phyloP scores from a whole-genome alignment of 441 rosid species.

The Flueggea neowawraea region DNA sequence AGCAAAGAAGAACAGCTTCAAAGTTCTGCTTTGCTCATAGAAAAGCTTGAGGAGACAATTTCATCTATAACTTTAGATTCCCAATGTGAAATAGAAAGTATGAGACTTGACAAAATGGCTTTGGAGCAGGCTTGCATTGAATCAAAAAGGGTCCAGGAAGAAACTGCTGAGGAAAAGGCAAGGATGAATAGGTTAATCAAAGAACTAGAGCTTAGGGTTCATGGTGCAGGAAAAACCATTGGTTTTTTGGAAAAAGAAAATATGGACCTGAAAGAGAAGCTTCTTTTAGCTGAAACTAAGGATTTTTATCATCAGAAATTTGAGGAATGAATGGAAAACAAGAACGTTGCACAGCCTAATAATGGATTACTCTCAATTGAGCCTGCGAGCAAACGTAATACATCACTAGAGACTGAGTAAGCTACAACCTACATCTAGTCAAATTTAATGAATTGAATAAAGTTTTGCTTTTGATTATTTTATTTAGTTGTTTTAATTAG shows the following conservation, averaged over 20 bases:
- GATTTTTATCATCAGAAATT: constrained; percentile 29
- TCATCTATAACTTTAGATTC: constrained; percentile 55
- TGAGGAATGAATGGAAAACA: constrained; percentile 39
- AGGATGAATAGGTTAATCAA: constrained; percentile 29
- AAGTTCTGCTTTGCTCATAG: constrained; percentile 36
- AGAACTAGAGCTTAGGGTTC: constrained; percentile 37
- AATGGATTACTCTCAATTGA: neutral
- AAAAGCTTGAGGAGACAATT: constrained; percentile 75
- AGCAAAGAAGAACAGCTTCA: constrained; percentile 59
- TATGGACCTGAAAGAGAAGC: constrained; percentile 41
- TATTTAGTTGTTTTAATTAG: no score
- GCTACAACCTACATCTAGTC: no score
- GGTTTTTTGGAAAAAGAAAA: constrained; percentile 40
- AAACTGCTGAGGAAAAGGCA: constrained; percentile 35
- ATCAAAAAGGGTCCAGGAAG: constrained; percentile 48
- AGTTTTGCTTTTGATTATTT: no score
- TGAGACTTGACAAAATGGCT: constrained; percentile 66
- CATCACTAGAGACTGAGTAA: no score
- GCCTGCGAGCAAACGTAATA: no score
- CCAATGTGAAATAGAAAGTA: constrained; percentile 79
- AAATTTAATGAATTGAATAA: no score
- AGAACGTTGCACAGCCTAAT: constrained; percentile 18
- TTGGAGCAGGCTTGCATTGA: constrained; percentile 51
- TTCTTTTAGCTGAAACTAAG: constrained; percentile 34
- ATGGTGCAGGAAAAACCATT: constrained; percentile 31